Base-by-base conservation (phyloP, 257 asterid genomes). In the Verbena officinalis region DNA sequence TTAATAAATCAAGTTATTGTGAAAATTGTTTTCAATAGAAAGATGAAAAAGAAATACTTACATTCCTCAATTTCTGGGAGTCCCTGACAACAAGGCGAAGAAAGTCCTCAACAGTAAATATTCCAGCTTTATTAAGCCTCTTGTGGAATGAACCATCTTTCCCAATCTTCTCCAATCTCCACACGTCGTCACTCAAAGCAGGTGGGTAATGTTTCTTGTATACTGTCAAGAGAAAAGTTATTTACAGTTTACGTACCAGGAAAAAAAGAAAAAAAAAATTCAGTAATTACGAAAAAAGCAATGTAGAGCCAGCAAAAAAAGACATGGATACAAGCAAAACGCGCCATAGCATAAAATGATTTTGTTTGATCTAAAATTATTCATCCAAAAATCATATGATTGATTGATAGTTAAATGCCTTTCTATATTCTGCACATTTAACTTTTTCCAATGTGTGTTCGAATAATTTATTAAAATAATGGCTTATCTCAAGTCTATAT, bases 101-200 rank as follows among this genome's bases (percentile, higher is more conserved):
- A 71, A 94, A 94, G 75, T 90, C 95, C 70, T 94, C 95, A 17
- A 94, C 99, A 9, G 82, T 64, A 82, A 84, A 78, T 80, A 94
- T 84, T 68, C 89, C 95, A 22, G 87, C 92, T 54, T 66, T 81
- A 62, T 79, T 94, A 57, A 94, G 86, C 86, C 96, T 86, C 83
- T 85, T 94, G 83, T 94, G 97, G 77, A 94, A 94, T 13, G 99
- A 90, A 40, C 99, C 99, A 71, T 94, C 99, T 78, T 94, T 94
- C 67, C 99, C 96, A n/a, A 93, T 94, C 80, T 90, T 94, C 86
- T 94, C 99, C 84, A 94, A 77, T 86, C 99, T 88, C 97, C 99
- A 94, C 20, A 94, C 96, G 0, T 94, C 99, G 53, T 94, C 99
- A 75, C 65, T 86, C 59, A 94, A 70, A 53, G 95, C 89, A 69